Percentiles rank a stretch among this genome's conserved stretches.
Conservation (phyloP, 495 filamentous ascomycete species). For the Niebla homalea region DNA sequence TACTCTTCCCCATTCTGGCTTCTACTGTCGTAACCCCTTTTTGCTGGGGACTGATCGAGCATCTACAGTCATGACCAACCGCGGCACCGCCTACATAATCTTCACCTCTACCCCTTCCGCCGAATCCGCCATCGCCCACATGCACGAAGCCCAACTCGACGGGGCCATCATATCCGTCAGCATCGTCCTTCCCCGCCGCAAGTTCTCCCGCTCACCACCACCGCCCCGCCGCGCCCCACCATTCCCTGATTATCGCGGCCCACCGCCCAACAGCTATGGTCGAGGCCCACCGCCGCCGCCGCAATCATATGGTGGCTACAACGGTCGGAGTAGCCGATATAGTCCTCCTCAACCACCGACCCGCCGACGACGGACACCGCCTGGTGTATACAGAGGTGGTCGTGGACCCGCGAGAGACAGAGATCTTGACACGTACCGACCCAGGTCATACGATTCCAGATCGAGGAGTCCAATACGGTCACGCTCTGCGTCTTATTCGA, state of each 20-base stretch:
- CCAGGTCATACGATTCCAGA: constrained; percentile 28
- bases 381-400: constrained; percentile 27
- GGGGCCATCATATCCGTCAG: constrained; percentile 80
- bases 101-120: constrained; percentile 67
- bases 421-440: constrained; percentile 36
- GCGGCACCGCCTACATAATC: constrained; percentile 88
- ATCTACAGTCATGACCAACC: constrained; percentile 65
- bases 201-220: constrained; percentile 39
- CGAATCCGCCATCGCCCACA: constrained; percentile 81
- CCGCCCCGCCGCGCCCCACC: constrained; percentile 13
- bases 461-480: constrained; percentile 29
- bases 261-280: constrained; percentile 18
- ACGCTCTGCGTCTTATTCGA: constrained; percentile 17
- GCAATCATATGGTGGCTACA: constrained; percentile 3
- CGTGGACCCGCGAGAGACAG: constrained; percentile 20
- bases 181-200: constrained; percentile 76
- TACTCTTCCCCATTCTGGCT: constrained; percentile 27
- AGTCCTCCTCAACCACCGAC: constrained; percentile 19
- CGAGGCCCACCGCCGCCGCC: constrained; percentile 12
- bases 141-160: constrained; percentile 96
- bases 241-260: constrained; percentile 20
- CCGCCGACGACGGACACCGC: constrained; percentile 23
- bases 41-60: constrained; percentile 10
- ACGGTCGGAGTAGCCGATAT: constrained; percentile 8
- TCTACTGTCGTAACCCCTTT: not conserved